A percentile compares a stretch with the other conserved stretches of the same genome.
These are phyloP conservation scores for Macaranga tanarius DNA, from an alignment of 441 rosid species.

Conservation along the genomic window DNA sequence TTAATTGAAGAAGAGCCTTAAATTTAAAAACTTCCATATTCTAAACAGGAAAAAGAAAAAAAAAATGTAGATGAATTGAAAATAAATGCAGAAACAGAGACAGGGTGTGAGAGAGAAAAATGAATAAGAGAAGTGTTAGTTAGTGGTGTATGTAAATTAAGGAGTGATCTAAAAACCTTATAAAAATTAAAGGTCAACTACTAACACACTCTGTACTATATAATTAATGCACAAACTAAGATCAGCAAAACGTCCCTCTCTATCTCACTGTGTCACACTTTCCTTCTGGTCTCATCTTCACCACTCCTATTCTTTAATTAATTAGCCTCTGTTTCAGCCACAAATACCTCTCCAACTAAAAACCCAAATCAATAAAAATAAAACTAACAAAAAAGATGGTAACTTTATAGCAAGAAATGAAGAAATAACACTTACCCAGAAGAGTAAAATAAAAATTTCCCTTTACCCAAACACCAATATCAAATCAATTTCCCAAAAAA, in stretches of 20 bases:
- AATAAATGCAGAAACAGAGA: constrained; percentile 24
- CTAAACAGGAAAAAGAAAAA: neutral
- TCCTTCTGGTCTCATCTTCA: constrained; percentile 4
- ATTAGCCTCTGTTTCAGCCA: constrained; percentile 45
- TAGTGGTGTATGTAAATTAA: constrained; percentile 11
- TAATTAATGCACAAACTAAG: constrained; percentile 37
- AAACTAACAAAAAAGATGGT: no score
- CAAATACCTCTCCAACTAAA: constrained; percentile 29
- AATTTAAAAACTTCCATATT: neutral
- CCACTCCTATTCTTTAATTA: constrained; percentile 16
- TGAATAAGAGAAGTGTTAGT: neutral
- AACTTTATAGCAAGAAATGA: no score
- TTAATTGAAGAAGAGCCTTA: neutral
- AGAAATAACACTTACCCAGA: neutral
- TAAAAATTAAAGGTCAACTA: constrained; percentile 6
- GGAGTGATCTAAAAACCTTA: constrained; percentile 13
- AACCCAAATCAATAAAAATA: constrained; percentile 21
- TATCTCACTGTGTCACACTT: neutral
- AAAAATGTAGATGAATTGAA: neutral
- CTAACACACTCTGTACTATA: constrained; percentile 23
- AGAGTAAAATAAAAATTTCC: constrained; percentile 14
- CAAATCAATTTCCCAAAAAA: no score
- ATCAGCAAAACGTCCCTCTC: constrained; percentile 26
- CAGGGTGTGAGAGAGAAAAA: constrained; percentile 7
- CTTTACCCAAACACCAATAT: constrained; percentile 20